phyloP scores from a whole-genome alignment of 176 grass and related monocot species.

The Oryza meridionalis region DNA sequence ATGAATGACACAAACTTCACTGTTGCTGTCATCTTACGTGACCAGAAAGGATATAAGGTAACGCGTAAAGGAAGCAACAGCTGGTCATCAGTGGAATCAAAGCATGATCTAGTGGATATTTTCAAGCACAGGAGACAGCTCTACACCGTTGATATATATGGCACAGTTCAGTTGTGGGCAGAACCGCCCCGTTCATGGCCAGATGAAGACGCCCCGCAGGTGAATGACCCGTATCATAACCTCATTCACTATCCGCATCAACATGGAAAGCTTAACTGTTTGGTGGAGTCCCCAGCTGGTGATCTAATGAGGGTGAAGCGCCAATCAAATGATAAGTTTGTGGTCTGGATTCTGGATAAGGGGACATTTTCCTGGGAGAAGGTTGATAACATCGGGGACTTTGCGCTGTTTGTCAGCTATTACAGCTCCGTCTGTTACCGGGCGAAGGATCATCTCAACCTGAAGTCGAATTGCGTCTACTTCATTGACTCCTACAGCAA shows the following conservation, averaged over 20 bases:
- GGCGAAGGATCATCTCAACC: conserved; percentile 30
- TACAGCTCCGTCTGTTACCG: conserved; percentile 44
- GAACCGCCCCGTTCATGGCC: conserved; percentile 53
- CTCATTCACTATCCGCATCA: conserved; percentile 2
- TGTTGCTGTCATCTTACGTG: conserved; percentile 43
- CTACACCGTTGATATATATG: conserved; percentile 50
- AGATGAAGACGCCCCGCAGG: conserved; percentile 14
- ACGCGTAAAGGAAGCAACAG: conserved; percentile 40
- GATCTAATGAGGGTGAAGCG: conserved; percentile 51
- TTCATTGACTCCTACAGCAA: conserved; percentile 48
- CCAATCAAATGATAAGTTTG: conserved; percentile 26
- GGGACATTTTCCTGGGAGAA: conserved; percentile 23
- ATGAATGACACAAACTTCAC: conserved; percentile 47
- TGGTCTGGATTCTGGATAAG: conserved; percentile 43
- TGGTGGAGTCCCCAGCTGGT: conserved; percentile 51
- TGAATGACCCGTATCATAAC: not conserved
- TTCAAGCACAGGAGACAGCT: conserved; percentile 50
- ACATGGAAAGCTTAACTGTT: conserved; percentile 27
- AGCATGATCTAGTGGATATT: conserved; percentile 39
- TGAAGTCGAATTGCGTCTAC: conserved; percentile 59
- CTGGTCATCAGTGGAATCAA: conserved; percentile 53
- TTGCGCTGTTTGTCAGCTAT: conserved; percentile 41
- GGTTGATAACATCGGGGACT: conserved; percentile 29
- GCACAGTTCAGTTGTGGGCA: conserved; percentile 49
- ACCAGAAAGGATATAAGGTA: conserved; percentile 48